Evolutionary conservation across 208 protist genomes (phyloP).

Genomic region (Endotrypanum monterogeii): DNA sequence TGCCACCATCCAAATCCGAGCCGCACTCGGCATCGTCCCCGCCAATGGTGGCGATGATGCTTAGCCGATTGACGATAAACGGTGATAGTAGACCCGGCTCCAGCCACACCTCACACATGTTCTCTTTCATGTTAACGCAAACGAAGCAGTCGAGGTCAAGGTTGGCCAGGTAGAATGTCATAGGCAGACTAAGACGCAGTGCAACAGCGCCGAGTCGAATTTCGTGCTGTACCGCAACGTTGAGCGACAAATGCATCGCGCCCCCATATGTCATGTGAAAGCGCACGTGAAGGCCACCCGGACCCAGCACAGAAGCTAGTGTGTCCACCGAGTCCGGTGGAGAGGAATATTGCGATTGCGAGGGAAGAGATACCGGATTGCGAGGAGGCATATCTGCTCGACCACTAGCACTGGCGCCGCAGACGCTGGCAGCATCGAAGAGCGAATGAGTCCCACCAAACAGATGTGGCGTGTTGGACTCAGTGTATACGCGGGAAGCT

Average conservation of each 20-base stretch:
- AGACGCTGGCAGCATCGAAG: slow-evolving; percentile 1
- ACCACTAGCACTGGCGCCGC: neutral
- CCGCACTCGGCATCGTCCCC: slow-evolving; percentile 20
- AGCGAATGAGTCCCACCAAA: neutral
- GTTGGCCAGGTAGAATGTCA: slow-evolving; percentile 56
- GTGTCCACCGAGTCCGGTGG: slow-evolving; percentile 29
- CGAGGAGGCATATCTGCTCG: neutral
- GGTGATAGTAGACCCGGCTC: slow-evolving; percentile 64
- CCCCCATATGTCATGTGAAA: slow-evolving; percentile 88
- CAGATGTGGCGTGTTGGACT: slow-evolving; percentile 7
- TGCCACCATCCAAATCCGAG: neutral
- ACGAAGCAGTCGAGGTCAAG: slow-evolving; percentile 83
- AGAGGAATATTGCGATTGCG: slow-evolving; percentile 15
- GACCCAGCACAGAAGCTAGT: slow-evolving; percentile 52
- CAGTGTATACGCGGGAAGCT: slow-evolving; percentile 9
- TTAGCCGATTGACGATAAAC: slow-evolving; percentile 72
- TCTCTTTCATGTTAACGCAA: slow-evolving; percentile 65
- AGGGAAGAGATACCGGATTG: neutral
- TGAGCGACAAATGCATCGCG: slow-evolving; percentile 53
- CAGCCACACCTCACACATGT: slow-evolving; percentile 68
- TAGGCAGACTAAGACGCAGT: slow-evolving; percentile 64
- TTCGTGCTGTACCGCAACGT: slow-evolving; percentile 55
- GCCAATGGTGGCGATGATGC: slow-evolving; percentile 63
- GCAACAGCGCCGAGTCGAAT: slow-evolving; percentile 43
- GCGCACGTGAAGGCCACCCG: slow-evolving; percentile 62